A percentile compares a stretch with the other conserved stretches of the same genome.
phyloP scores from a whole-genome alignment of 306 rosid genomes.

The Gleditsia sinensis region DNA sequence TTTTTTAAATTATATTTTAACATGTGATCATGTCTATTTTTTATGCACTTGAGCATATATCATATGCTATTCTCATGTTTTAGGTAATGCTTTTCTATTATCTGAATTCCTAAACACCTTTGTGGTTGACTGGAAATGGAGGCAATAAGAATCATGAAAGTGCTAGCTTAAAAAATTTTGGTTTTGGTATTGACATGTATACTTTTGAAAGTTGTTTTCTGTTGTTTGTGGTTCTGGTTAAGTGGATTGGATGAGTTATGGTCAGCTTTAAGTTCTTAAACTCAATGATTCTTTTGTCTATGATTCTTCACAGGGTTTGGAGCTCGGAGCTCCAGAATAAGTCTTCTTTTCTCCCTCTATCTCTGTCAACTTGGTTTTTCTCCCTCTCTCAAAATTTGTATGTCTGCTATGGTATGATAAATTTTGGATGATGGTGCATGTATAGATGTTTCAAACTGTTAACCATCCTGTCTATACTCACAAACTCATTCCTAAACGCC shows the following conservation, averaged over 20 bases:
- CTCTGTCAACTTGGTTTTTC: neutral
- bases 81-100: slow-evolving; percentile 8
- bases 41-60: neutral
- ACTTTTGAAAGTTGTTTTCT: neutral
- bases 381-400: neutral
- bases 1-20: neutral
- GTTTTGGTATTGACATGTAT: neutral
- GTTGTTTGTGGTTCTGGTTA: neutral
- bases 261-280: neutral
- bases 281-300: neutral
- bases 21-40: neutral
- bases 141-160: neutral
- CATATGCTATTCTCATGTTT: slow-evolving; percentile 15
- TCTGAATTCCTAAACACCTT: neutral
- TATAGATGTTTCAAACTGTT: neutral
- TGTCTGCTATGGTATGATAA: neutral
- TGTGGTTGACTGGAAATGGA: neutral
- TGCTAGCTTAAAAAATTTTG: neutral
- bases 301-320: neutral
- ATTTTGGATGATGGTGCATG: slow-evolving; percentile 13
- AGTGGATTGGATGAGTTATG: neutral
- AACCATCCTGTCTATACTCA: neutral
- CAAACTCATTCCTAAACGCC: slow-evolving; percentile 5
- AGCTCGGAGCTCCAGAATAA: neutral
- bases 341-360: neutral